Conservation (phyloP, 2,329 filamentous ascomycete species). For the Tricladium varicosporioides region DNA sequence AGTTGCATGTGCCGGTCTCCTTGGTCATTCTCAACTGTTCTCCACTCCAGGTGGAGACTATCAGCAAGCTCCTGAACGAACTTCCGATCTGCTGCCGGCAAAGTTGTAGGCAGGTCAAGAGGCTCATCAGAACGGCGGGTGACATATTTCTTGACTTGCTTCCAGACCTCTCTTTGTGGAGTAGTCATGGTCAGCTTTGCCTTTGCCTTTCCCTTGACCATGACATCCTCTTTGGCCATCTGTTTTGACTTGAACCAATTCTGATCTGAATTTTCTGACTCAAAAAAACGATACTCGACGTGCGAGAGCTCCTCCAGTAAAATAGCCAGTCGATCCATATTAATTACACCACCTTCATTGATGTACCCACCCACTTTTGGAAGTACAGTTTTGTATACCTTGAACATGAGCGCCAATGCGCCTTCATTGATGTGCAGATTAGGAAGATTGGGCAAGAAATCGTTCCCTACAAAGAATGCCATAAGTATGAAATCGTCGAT, state of each 20-base stretch:
- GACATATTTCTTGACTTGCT: constrained; percentile 78
- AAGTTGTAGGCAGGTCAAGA: constrained; percentile 73
- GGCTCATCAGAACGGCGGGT: constrained; percentile 62
- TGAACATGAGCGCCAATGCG: constrained; percentile 94
- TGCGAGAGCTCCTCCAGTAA: constrained; percentile 82
- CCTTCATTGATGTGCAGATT: constrained; percentile 98
- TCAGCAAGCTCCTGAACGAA: constrained; percentile 87
- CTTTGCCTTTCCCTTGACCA: constrained; percentile 57
- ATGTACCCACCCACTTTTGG: constrained; percentile 90
- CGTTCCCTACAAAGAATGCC: constrained; percentile 99
- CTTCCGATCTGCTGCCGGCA: constrained; percentile 79
- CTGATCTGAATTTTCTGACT: constrained; percentile 82
- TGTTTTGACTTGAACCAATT: constrained; percentile 91
- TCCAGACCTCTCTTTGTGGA: constrained; percentile 78
- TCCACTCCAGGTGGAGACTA: constrained; percentile 64
- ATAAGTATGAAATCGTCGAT: constrained; percentile 99
- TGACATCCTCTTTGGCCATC: constrained; percentile 65
- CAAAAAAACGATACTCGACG: constrained; percentile 90
- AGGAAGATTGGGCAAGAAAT: constrained; percentile 96
- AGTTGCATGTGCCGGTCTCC: constrained; percentile 66
- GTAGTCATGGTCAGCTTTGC: constrained; percentile 76
- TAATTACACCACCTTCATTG: constrained; percentile 92
- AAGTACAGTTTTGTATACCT: constrained; percentile 87
- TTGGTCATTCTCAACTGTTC: constrained; percentile 60
- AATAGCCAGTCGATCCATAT: constrained; percentile 73